A percentile compares a stretch with the other conserved stretches of the same genome.
phyloP scores from a whole-genome alignment of 139 green algal genomes.

The Edaphochlamys debaryana region DNA sequence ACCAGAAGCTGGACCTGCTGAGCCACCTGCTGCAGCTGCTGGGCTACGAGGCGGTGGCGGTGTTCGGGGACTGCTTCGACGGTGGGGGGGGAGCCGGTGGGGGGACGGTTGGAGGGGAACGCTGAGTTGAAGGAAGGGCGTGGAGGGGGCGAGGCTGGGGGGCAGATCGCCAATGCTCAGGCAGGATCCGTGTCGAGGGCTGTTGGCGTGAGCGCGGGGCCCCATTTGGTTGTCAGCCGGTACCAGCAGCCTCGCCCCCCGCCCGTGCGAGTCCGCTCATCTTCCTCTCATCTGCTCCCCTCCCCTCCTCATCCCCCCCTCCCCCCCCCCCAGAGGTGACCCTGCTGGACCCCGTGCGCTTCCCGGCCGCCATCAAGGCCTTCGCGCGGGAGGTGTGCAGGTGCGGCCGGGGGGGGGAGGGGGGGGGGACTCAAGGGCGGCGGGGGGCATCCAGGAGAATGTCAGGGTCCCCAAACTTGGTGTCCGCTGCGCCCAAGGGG shows the following conservation, averaged over 20 bases:
- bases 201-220: no score
- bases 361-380: slow-evolving; percentile 85
- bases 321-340: slow-evolving; percentile 64
- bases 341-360: slow-evolving; percentile 89
- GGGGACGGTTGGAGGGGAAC: background rate
- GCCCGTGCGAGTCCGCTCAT: no score
- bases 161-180: no score
- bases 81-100: slow-evolving; percentile 56
- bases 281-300: no score
- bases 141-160: background rate
- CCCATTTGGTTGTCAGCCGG: no score
- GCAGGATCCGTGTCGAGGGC: no score
- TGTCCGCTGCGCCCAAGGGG: no score
- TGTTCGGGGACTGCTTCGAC: slow-evolving; percentile 95
- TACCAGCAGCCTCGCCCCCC: no score
- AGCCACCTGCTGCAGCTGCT: slow-evolving; percentile 72
- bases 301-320: background rate
- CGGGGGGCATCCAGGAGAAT: no score
- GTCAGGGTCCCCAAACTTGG: no score
- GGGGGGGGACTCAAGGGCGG: no score
- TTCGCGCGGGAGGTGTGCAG: slow-evolving; percentile 84
- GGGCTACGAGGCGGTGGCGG: slow-evolving; percentile 83
- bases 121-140: background rate
- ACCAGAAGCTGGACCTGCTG: slow-evolving; percentile 93
- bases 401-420: background rate